Evolutionary conservation across 257 asterid genomes (phyloP).

Genomic region (Gentiana macrophylla): DNA sequence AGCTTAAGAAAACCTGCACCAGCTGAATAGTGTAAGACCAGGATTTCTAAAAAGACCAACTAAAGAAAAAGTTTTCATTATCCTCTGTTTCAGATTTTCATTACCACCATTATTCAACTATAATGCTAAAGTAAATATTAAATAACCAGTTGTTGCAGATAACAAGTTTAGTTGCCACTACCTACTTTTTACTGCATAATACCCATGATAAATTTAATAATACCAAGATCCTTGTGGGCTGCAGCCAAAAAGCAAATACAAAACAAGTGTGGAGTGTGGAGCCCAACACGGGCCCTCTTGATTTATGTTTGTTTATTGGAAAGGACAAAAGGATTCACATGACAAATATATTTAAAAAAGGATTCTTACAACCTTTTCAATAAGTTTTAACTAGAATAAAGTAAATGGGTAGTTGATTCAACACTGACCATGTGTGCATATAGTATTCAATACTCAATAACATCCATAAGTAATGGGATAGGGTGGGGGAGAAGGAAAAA

Average conservation of each 20-base stretch:
- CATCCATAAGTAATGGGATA: too few relatives aligned
- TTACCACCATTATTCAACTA: background rate
- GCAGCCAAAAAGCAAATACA: too few relatives aligned
- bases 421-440: background rate
- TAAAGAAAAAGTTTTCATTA: background rate
- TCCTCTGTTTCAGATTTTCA: background rate
- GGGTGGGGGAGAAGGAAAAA: too few relatives aligned
- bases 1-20: conserved; percentile 73
- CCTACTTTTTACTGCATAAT: too few relatives aligned
- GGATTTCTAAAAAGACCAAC: background rate
- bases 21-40: background rate
- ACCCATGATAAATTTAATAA: background rate
- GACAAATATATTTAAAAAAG: background rate
- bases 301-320: background rate
- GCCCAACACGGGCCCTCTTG: too few relatives aligned
- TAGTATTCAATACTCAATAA: too few relatives aligned
- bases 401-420: too few relatives aligned
- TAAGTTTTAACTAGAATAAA: background rate
- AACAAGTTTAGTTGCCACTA: too few relatives aligned
- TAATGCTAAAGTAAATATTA: too few relatives aligned
- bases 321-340: background rate
- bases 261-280: too few relatives aligned
- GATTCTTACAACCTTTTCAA: background rate
- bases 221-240: too few relatives aligned
- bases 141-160: too few relatives aligned